Evolutionary conservation across 2,329 filamentous ascomycete genomes (phyloP), one percentile per base, ranked within the genome.

Genomic region (Nemania sp.): DNA sequence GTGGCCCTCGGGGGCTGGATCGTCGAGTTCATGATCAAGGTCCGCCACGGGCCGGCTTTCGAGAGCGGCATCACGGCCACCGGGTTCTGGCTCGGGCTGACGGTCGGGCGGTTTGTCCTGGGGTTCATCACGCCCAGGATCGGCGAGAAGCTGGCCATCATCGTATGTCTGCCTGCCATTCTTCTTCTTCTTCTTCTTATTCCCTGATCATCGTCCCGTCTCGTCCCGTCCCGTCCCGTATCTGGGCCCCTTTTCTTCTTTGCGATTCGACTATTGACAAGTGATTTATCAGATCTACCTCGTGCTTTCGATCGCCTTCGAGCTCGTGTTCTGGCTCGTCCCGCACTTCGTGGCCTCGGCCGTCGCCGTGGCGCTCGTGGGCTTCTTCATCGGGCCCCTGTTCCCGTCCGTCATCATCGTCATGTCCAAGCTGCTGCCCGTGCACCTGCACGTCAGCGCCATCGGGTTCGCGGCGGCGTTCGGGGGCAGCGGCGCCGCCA

Each of bases 1-100:
- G 88, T 90, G 46, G 87, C 87, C 0, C 81, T 93, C 0, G 89
- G 90, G 18, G 91, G 91, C 5, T 95, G 91, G 91, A 90, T 95
- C 58, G 88, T 92, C 54, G 87, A 87, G 5, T 94, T 95, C 73
- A 94, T 95, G 90, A 87, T 91, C 25, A 82, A 86, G 35, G 87
- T 92, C 5, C 84, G 91, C 5, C 74, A 87, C n/a, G 90, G 86
- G 1, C 81, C 78, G 3, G 76, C 84, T 0, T 92, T 93, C 66
- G 84, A 85, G 0, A 87, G 86, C 25, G 90, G 90, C 10, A 89
- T 94, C 80, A 87, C 87, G 0, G 87, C 88, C 0, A 92, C 90
- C 1, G 90, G 90, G 0, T 94, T 92, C 74, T 95, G 91, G 91
- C 81, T 91, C 18, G 91, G 91, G 0, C 81, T 95, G 63, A 91